Percentiles rank a stretch among this genome's conserved stretches.
phyloP scores from a whole-genome alignment of 164 flowering plant species.

The Nymphaea colorata region DNA sequence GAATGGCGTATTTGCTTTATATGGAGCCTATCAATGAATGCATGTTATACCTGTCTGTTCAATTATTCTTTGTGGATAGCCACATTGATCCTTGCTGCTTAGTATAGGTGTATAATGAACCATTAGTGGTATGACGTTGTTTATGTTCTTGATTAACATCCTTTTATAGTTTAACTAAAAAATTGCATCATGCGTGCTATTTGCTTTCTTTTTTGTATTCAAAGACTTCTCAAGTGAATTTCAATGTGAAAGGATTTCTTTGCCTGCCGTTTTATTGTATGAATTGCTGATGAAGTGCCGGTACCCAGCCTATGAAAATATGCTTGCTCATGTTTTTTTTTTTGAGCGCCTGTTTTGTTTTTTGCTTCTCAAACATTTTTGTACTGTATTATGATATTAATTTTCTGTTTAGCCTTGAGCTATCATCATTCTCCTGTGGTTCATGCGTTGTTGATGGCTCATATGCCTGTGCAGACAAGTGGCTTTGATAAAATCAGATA shows the following conservation, averaged over 20 bases:
- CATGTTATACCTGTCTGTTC: too few species aligned
- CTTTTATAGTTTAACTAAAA: too few species aligned
- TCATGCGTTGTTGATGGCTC: background rate
- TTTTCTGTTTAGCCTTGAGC: background rate
- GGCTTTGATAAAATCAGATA: constrained; percentile 72
- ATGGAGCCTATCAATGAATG: too few species aligned
- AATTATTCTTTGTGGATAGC: too few species aligned
- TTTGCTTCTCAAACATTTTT: background rate
- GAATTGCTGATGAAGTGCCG: background rate
- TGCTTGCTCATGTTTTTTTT: background rate
- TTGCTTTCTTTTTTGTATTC: background rate
- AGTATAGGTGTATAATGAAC: too few species aligned
- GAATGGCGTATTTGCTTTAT: too few species aligned
- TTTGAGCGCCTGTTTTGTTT: background rate
- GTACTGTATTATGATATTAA: too few species aligned
- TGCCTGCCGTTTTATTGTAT: background rate
- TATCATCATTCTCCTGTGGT: background rate
- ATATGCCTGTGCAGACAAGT: constrained; percentile 37
- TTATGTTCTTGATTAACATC: too few species aligned
- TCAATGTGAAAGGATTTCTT: background rate
- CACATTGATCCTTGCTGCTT: too few species aligned
- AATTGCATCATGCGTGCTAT: background rate
- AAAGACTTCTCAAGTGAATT: background rate
- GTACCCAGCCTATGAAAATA: background rate
- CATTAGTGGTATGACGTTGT: too few species aligned